Conservation (phyloP, 352 stramenopile species). For the Pythium diclinum region DNA sequence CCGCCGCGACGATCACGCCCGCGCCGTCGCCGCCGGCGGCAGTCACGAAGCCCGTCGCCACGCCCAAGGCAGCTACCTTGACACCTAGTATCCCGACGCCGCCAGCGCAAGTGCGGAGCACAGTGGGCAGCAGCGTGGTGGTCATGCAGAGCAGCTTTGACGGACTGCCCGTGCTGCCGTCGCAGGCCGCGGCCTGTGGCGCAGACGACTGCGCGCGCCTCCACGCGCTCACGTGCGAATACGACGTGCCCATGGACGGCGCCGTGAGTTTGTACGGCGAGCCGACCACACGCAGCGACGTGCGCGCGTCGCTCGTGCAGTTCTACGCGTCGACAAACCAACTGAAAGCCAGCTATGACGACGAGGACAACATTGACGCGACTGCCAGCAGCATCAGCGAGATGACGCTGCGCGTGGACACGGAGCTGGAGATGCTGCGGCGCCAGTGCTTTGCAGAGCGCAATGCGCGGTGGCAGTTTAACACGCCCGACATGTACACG, state of each 20-base stretch:
- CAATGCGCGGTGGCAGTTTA: conserved; percentile 58
- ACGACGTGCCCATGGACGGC: conserved; percentile 8
- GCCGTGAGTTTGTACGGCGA: conserved; percentile 18
- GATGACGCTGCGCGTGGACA: conserved; percentile 76
- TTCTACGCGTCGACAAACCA: conserved; percentile 44
- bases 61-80: neutral
- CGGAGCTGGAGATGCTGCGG: conserved; percentile 68
- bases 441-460: conserved; percentile 71
- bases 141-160: conserved; percentile 26
- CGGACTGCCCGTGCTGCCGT: conserved; percentile 23
- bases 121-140: conserved; percentile 9
- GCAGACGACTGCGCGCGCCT: conserved; percentile 4
- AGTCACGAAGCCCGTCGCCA: neutral
- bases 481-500: conserved; percentile 51
- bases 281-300: conserved; percentile 21
- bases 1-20: conserved; percentile 6
- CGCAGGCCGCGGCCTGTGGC: conserved; percentile 12
- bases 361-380: neutral
- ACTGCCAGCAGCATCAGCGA: conserved; percentile 32
- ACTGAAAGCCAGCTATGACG: neutral
- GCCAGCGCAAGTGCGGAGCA: too few species aligned
- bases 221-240: conserved; percentile 1
- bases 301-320: conserved; percentile 42
- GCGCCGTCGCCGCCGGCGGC: neutral
- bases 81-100: too few species aligned